Percentiles rank a stretch among this genome's conserved stretches.
Evolutionary conservation across 129 eudicot genomes (phyloP).

Genomic region (Logfia minima): DNA sequence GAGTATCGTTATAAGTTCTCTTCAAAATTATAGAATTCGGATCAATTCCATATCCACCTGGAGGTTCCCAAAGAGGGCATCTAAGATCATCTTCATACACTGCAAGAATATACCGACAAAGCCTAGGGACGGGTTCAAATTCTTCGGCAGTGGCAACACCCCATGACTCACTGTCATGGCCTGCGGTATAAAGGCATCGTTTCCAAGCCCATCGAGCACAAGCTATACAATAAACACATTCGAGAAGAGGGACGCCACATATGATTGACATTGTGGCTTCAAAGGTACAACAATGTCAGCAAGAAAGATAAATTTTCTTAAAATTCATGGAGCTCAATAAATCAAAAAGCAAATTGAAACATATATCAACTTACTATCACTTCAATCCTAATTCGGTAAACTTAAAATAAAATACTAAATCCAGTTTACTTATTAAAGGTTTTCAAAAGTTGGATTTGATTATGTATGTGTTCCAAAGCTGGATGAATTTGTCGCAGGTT

Average conservation of each 20-base stretch:
- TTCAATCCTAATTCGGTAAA: neutral
- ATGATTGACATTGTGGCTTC: conserved; percentile 57
- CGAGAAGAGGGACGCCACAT: conserved; percentile 76
- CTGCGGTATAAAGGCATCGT: conserved; percentile 66
- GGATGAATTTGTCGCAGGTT: neutral
- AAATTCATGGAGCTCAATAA: neutral
- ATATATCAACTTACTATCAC: neutral
- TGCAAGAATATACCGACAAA: conserved; percentile 69
- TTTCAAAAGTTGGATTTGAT: neutral
- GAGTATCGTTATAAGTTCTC: conserved; percentile 54
- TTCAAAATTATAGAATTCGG: conserved; percentile 56
- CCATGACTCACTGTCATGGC: conserved; percentile 83
- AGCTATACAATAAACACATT: conserved; percentile 73
- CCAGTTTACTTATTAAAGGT: neutral
- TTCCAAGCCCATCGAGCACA: conserved; percentile 91
- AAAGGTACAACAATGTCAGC: conserved; percentile 9
- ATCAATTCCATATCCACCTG: conserved; percentile 69
- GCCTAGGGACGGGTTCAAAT: conserved; percentile 82
- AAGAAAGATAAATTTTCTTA: conserved; percentile 11
- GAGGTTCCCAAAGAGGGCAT: conserved; percentile 71
- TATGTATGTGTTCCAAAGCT: neutral
- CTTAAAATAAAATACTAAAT: too few species aligned
- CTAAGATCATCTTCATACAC: conserved; percentile 74
- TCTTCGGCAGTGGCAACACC: conserved; percentile 65
- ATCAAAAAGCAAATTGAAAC: neutral